Evolutionary conservation across 768 basidiomycete genomes (phyloP), one percentile per base, ranked within the genome.

Genomic region (Tulasnella sp.): DNA sequence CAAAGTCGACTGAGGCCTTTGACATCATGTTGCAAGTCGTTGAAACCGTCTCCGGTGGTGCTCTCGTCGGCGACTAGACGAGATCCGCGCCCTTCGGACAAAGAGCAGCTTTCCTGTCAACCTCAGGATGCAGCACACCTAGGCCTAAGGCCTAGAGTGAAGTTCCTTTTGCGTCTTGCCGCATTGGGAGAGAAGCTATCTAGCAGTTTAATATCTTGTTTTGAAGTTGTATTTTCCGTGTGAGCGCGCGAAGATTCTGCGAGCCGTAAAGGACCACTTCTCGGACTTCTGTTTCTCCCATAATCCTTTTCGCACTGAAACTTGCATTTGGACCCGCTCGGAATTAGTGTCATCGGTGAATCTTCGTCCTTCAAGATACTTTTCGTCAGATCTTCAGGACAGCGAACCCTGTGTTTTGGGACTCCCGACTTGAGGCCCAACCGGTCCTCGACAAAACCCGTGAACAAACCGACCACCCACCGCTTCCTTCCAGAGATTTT

Each of bases 181-280:
- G 18, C 28, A 69, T 37, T 69, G n/a, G 34, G 31, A 16, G 28
- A 6, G 16, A 69, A 69, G 31, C 16, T 37, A 24, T 69, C 64
- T 18, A 69, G 64, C 64, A 69, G 64, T 69, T 69, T 69, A 69
- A 69, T 69, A 69, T 69, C 64, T 69, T 69, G 64, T 69, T 69
- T 69, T 31, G 64, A 46, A 28, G 64, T 31, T 12, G 34, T 69
- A 69, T 69, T 69, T 69, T 37, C 64, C 64, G 64, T 69, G 64
- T 69, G 64, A 69, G 64, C 64, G 64, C 6, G 31, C 64, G 64
- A 69, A 69, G 64, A 69, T 69, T 69, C 16, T 37, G 64, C 64
- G 64, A 69, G 31, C 64, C 64, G 64, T 24, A 28, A 69, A 7
- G 64, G 64, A 37, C 64, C 64, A 69, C 64, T 69, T 69, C 64